Conservation (phyloP, 108 stramenopile species). For the Cyclostephanos tholiformis region DNA sequence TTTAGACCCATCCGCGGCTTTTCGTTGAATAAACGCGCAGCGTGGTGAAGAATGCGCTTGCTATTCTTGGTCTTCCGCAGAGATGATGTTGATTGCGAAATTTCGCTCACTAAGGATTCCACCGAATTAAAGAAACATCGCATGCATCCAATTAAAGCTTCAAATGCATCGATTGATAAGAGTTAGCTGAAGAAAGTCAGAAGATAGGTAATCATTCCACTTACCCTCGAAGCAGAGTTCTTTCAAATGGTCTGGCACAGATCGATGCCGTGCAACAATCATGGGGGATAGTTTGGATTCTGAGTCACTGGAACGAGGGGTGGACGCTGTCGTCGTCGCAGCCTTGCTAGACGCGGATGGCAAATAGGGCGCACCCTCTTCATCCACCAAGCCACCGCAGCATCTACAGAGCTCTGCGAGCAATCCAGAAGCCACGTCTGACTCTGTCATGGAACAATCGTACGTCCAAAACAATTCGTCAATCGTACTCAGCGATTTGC, state of each 20-base stretch:
- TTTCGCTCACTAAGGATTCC: constrained; percentile 16
- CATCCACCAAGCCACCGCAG: constrained; percentile 76
- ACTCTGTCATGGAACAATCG: constrained; percentile 75
- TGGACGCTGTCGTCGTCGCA: constrained; percentile 14
- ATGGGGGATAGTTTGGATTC: constrained; percentile 13
- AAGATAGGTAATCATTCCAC: neutral
- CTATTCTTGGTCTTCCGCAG: constrained; percentile 66
- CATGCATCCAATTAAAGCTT: constrained; percentile 69
- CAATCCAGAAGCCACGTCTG: constrained; percentile 77
- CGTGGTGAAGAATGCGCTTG: constrained; percentile 70
- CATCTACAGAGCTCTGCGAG: constrained; percentile 81
- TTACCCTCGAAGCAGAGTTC: constrained; percentile 72
- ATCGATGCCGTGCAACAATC: constrained; percentile 31
- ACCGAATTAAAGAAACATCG: constrained; percentile 67
- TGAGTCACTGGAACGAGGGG: constrained; percentile 20
- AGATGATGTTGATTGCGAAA: neutral
- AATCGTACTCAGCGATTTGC: constrained; percentile 50
- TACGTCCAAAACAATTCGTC: constrained; percentile 82
- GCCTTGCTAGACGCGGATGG: constrained; percentile 33
- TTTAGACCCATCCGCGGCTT: constrained; percentile 77
- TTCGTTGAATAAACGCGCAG: constrained; percentile 79
- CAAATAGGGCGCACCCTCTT: constrained; percentile 61
- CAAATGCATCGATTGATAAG: neutral
- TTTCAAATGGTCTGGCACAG: constrained; percentile 80
- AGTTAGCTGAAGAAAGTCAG: neutral